Base-by-base conservation (phyloP, 2,329 filamentous ascomycete species). In the Cryphonectria nitschkei region DNA sequence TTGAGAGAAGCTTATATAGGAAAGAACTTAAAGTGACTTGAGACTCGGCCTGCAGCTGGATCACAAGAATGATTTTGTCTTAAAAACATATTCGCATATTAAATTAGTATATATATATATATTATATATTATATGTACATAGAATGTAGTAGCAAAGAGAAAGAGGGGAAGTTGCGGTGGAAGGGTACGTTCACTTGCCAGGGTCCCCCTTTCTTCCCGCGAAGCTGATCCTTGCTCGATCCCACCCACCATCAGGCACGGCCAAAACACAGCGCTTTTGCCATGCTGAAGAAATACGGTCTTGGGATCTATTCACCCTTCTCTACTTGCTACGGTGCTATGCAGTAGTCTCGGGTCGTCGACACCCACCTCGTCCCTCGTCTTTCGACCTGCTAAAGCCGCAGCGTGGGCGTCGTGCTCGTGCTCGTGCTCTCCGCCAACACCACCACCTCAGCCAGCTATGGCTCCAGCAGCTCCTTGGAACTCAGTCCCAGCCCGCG, bases 391-490 rank as follows among this genome's bases (percentile, higher is more conserved):
- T 56, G 52, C n/a, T 26, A 34, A 50, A 58, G 54, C 14, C 54
- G 29, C 29, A 58, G 54, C 26, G 29, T 58, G 14, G 32, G 43
- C 37, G 8, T 29, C 39, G 39, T 43, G 39, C 13, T 61, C 58
- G 54, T 58, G 19, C 13, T 32, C 26, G 26, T 26, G 26, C 26
- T 16, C 19, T 26, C 26, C 26, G 32, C 58, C 32, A 9, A 22
- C 34, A 61, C 34, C 61, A 32, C 50, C 61, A 32, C 56, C 26
- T 62, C 22, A 50, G 41, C 37, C 39, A 50, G 70, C 8, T 39
- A 79, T 78, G 78, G 74, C 75, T 26, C 70, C 74, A 37, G 76
- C 79, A 3, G 46, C 46, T 50, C 80, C 81, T 11, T 82, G 81
- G 81, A 79, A 80, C n/a, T 70, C 68, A 9, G 75, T 76, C 19